Evolutionary conservation across 257 asterid species (phyloP), one percentile per base, ranked within the genome.

Genomic region (Plantago ovata): DNA sequence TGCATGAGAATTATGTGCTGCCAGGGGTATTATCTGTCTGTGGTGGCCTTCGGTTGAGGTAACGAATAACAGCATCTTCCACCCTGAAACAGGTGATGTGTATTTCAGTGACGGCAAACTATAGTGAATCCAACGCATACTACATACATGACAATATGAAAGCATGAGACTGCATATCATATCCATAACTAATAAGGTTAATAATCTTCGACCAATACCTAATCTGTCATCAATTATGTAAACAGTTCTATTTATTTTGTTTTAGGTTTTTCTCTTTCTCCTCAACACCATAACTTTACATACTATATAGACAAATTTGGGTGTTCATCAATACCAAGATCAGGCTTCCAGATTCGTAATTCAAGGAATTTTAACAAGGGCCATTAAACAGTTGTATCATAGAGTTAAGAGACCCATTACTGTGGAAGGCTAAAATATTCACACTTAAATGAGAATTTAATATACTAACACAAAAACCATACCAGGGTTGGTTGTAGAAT

Each of bases 31-130:
- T 94, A 50, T 50, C 56, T 13, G 56, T 11, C 39, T 78, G 68
- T 3, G 95, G 85, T 43, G 87, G 77, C 79, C 75, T 91, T 56
- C 96, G 82, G 69, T 91, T 91, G 68, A 91, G 86, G 77, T 87
- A 91, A 50, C 98, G 95, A 59, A 91, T 85, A 57, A 87, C 96
- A 63, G 96, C 98, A 78, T 91, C 98, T 65, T 91, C 98, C 56
- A 87, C 96, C 98, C 98, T 91, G 86, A 63, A 58, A 62, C 43
- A 63, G 71, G 51, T 41, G n/a, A n/a, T 13, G 63, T 57, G 50
- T 20, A 65, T 71, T 71, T 68, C 68, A 70, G 33, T 22, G 10
- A 61, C 33, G 53, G 59, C 56, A 16, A 20, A 51, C 42, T 40
- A 24, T 10, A 14, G 8, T 24, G 52, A 32, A 50, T 16, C 61